These are phyloP conservation scores for Cyathus striatus DNA, from an alignment of 768 basidiomycete genomes.

Conservation along the genomic window DNA sequence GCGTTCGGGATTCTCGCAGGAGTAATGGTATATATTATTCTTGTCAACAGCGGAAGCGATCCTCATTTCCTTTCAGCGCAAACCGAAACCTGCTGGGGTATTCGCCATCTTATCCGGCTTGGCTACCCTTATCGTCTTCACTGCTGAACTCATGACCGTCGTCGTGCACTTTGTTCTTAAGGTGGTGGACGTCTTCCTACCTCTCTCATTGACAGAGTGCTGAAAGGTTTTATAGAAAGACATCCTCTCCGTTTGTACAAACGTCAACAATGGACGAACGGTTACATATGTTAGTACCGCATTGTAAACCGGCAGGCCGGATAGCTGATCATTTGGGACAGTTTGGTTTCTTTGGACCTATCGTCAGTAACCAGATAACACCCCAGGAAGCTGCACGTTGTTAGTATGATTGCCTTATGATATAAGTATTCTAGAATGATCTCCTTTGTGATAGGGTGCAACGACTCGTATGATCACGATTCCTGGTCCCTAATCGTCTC, in stretches of 20 bases:
- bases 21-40: not conserved
- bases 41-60: not conserved
- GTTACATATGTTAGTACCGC: conserved; percentile 35
- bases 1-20: not conserved
- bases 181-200: too few relatives aligned
- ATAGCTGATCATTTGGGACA: too few relatives aligned
- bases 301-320: too few relatives aligned
- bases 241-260: conserved; percentile 52
- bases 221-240: conserved; percentile 49
- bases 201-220: too few relatives aligned
- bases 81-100: conserved; percentile 41
- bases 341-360: conserved; percentile 54
- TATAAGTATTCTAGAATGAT: too few relatives aligned
- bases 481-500: conserved; percentile 67
- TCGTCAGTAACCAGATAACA: conserved; percentile 22
- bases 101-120: conserved; percentile 50
- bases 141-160: conserved; percentile 46
- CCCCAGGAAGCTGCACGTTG: too few relatives aligned
- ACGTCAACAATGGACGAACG: conserved; percentile 25
- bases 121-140: conserved; percentile 44
- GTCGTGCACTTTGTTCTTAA: conserved; percentile 67
- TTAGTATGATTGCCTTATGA: too few relatives aligned
- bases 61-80: conserved; percentile 38
- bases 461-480: conserved; percentile 49
- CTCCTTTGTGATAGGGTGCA: conserved; percentile 67